A percentile compares a stretch with the other conserved stretches of the same genome.
Conservation (phyloP, 139 green algal genomes). For the Volvox reticuliferus region DNA sequence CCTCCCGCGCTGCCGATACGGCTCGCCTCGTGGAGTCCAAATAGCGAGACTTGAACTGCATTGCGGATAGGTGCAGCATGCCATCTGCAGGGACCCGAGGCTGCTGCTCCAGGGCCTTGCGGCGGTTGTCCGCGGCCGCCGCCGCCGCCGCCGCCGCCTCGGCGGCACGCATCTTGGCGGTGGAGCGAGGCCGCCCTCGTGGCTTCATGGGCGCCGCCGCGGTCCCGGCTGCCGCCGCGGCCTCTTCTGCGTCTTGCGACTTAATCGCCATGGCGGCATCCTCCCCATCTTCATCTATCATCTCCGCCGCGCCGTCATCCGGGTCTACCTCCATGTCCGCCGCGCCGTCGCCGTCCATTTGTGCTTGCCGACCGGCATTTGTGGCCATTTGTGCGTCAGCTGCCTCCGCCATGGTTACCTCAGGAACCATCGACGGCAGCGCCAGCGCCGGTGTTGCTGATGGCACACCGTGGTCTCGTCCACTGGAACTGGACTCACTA, state of each 20-base stretch:
- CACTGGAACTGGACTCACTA: not conserved
- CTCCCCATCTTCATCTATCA: not conserved
- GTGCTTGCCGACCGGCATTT: not conserved
- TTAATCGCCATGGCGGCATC: not conserved
- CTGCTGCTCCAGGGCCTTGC: conserved; percentile 14
- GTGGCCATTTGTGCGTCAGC: not conserved
- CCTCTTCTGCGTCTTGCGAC: conserved; percentile 14
- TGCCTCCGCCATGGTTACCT: not conserved
- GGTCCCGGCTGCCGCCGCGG: not conserved
- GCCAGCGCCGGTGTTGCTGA: not conserved
- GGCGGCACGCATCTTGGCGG: conserved; percentile 30
- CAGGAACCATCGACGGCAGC: not conserved
- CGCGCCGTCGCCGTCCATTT: not conserved
- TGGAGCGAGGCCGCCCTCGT: conserved; percentile 21
- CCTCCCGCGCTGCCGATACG: not conserved
- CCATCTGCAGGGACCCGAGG: not conserved
- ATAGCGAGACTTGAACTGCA: not conserved
- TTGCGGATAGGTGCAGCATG: conserved; percentile 14
- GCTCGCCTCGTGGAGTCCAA: not conserved
- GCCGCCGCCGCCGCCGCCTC: conserved; percentile 29
- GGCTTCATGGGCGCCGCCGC: not conserved
- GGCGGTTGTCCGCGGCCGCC: conserved; percentile 19
- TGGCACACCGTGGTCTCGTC: not conserved
- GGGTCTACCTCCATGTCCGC: not conserved
- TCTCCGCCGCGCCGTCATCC: not conserved